Conservation (phyloP, 805 yeast genomes). For the Maudiozyma bulderi region DNA sequence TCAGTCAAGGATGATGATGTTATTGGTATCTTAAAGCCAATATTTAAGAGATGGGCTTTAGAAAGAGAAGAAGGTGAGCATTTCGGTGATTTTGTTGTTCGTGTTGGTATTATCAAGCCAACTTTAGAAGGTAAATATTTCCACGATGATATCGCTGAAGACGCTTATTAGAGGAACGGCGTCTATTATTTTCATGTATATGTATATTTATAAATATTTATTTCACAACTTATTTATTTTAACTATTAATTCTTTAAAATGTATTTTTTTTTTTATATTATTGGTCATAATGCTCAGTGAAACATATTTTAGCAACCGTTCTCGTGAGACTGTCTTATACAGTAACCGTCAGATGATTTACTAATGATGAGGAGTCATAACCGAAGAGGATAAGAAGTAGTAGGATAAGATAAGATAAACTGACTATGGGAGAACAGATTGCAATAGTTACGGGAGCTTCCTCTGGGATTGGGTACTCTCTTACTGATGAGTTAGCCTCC, state of each 20-base stretch:
- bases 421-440: constrained; percentile 19
- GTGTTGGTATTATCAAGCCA: constrained; percentile 80
- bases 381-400: too few species aligned
- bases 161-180: constrained; percentile 32
- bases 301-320: too few species aligned
- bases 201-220: not conserved
- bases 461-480: constrained; percentile 44
- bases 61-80: constrained; percentile 89
- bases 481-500: constrained; percentile 38
- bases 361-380: not conserved
- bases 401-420: not conserved
- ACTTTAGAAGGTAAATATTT: constrained; percentile 85
- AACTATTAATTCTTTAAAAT: constrained; percentile 1
- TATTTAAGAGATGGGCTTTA: constrained; percentile 88
- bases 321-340: too few species aligned
- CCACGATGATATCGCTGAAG: constrained; percentile 89
- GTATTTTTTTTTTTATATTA: not conserved
- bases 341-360: not conserved
- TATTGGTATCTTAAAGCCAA: constrained; percentile 62
- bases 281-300: too few species aligned
- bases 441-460: constrained; percentile 54
- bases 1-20: constrained; percentile 89
- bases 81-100: constrained; percentile 85
- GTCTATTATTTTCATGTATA: constrained; percentile 3
- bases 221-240: not conserved